Evolutionary conservation across 2,329 filamentous ascomycete genomes (phyloP).

Genomic region (Colletotrichum truncatum): DNA sequence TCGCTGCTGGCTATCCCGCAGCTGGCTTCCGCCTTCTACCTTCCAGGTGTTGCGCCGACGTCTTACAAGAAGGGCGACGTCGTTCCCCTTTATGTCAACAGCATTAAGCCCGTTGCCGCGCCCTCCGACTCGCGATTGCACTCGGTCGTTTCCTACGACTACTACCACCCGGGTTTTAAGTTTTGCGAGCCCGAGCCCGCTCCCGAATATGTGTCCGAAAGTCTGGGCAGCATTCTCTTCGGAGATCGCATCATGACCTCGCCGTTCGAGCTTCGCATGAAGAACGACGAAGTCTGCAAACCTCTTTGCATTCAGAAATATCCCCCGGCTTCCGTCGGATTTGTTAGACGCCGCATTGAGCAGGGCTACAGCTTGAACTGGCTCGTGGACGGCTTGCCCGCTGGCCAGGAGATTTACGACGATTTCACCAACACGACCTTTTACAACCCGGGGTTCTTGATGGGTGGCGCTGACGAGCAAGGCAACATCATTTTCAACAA

Average conservation of each 20-base stretch:
- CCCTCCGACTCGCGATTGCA: conserved; percentile 82
- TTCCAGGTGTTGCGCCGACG: conserved; percentile 93
- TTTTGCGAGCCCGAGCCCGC: conserved; percentile 86
- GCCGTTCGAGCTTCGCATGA: conserved; percentile 90
- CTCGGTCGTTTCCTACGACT: conserved; percentile 95
- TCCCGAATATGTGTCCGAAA: conserved; percentile 84
- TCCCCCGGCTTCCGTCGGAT: conserved; percentile 73
- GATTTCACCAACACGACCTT: conserved; percentile 80
- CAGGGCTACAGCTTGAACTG: conserved; percentile 94
- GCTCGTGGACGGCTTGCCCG: conserved; percentile 93
- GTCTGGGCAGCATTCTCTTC: conserved; percentile 94
- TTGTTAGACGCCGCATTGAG: conserved; percentile 83
- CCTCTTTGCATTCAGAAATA: conserved; percentile 75
- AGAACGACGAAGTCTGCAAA: conserved; percentile 87
- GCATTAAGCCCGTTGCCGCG: conserved; percentile 85
- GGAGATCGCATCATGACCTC: conserved; percentile 98
- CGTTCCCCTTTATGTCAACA: conserved; percentile 92
- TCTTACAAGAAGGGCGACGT: conserved; percentile 83
- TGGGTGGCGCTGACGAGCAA: conserved; percentile 69
- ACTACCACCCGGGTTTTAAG: conserved; percentile 88
- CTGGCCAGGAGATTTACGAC: conserved; percentile 84
- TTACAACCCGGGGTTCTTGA: conserved; percentile 90
- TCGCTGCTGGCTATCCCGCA: conserved; percentile 62
- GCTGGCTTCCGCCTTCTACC: conserved; percentile 82
- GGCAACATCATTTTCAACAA: conserved; percentile 80